Evolutionary conservation across 2,329 filamentous ascomycete species (phyloP), one percentile per base, ranked within the genome.

Genomic region (Curvularia verruculosa): DNA sequence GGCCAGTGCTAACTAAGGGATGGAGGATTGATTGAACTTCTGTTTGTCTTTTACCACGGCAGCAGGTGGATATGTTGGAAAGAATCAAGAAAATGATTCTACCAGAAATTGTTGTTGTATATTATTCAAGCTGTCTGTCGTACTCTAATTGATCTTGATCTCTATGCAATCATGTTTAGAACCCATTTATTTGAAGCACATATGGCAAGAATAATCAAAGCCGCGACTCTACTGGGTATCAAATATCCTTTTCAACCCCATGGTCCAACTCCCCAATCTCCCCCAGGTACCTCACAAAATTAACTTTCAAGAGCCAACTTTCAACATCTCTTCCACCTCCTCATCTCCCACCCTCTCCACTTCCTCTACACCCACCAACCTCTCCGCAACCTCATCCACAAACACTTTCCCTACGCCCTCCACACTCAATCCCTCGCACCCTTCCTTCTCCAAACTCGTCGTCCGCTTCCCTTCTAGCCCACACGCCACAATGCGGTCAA

Each of bases 401-500:
- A 82, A 82, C 3, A 63, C 64, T 2, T 58, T 58, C 12, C 71
- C 79, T 13, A 80, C 79, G 37, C 73, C 68, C 48, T 76, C 73
- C 2, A 81, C 76, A 26, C 57, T 65, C 31, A 62, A 60, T 1
- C 68, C 75, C 10, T 48, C 41, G 5, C 79, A 75, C 0, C 79
- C 78, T 74, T 90, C 83, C 37, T 79, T 81, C 61, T 81, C 80
- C 56, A 96, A 82, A 73, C 86, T 93, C n/a, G 91, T 96, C 51
- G 91, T 88, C 58, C 84, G 82, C 78, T 90, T 91, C 23, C 89
- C 93, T 59, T 89, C 87, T 37, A 98, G 77, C 0, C 95, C 95
- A 80, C 94, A 98, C 13, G 92, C 89, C n/a, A 93, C 88, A 74
- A 98, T 96, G 60, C 93, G 83, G 23, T 84, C 80, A 69, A 85